A percentile compares a stretch with the other conserved stretches of the same genome.
phyloP scores from a whole-genome alignment of 371 early-diverging fungal species.

The Amoeboaphelidium protococcarum region DNA sequence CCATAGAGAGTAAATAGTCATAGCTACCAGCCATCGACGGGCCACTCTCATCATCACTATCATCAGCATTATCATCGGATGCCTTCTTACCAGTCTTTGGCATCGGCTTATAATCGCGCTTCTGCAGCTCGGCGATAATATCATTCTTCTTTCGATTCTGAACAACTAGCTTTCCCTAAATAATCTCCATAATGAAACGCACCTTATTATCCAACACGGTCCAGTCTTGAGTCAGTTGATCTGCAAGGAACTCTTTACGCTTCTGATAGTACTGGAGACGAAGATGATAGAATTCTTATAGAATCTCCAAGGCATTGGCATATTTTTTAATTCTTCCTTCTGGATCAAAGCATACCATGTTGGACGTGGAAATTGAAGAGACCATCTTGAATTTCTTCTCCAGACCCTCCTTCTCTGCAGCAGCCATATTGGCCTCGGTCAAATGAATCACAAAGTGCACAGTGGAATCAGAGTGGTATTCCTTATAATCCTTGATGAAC shows the following conservation, averaged over 20 bases:
- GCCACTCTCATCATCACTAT: conserved; percentile 2
- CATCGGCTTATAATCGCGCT: conserved; percentile 35
- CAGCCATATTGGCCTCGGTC: conserved; percentile 30
- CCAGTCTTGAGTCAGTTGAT: conserved; percentile 40
- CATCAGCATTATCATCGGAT: conserved; percentile 5
- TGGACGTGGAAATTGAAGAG: conserved; percentile 40
- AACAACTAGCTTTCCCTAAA: conserved; percentile 50
- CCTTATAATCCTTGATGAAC: conserved; percentile 24
- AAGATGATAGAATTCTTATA: conserved; percentile 74
- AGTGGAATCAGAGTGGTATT: conserved; percentile 21
- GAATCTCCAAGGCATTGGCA: conserved; percentile 43
- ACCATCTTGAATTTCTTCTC: conserved; percentile 60
- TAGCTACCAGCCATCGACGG: conserved; percentile 26
- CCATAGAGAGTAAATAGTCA: conserved; percentile 85
- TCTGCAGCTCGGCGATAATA: conserved; percentile 45
- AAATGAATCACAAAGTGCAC: conserved; percentile 67
- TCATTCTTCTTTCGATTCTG: conserved; percentile 62
- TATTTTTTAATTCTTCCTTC: conserved; percentile 76
- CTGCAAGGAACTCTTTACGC: conserved; percentile 61
- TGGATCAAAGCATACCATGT: conserved; percentile 93
- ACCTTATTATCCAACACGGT: conserved; percentile 65
- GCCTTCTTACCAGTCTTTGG: conserved; percentile 21
- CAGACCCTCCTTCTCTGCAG: conserved; percentile 44
- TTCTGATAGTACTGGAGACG: conserved; percentile 63
- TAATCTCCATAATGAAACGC: conserved; percentile 78